Evolutionary conservation across 345 rosid genomes (phyloP), one percentile per base, ranked within the genome.

Genomic region (Populus ilicifolia): DNA sequence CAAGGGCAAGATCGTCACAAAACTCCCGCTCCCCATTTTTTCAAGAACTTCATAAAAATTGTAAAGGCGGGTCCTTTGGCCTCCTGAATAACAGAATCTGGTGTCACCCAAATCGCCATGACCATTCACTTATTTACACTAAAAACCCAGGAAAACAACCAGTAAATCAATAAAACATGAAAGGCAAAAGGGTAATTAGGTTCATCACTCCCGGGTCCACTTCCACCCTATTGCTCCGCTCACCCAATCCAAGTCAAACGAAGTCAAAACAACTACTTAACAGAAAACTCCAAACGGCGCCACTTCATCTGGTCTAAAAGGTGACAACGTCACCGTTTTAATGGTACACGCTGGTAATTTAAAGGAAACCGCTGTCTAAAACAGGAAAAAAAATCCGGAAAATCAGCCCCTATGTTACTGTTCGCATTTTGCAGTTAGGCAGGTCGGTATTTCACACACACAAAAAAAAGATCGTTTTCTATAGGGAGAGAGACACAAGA

Each of bases 371-470:
- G 38, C 59, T 81, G 67, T 43, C 36, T 43, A 79, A 61, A 84
- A 81, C 11, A 11, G 86, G 69, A 27, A 84, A 72, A 41, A n/a
- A 2, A 14, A 79, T 74, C 80, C 83, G 84, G 76, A 82, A 80
- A 84, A 67, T 74, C 16, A 25, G 79, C 71, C 88, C 80, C 69
- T 67, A 44, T 25, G 63, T 66, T 46, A 3, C 48, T 27, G 62
- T 70, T 80, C 75, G 80, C 73, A 74, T 77, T 62, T 84, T 86
- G 85, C 94, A 81, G 93, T 89, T 91, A 82, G 67, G 85, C 84
- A 82, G 91, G 90, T 85, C 69, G 90, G 83, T 79, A 83, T 62
- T 52, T 54, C 16, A 35, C 61, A 67, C 41, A 81, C 8, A 27
- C 12, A 73, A n/a, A 44, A 25, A 21, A 1, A n/a, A 13, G n/a